Base-by-base conservation (phyloP, 352 stramenopile genomes). In the Globisporangium emineosum region DNA sequence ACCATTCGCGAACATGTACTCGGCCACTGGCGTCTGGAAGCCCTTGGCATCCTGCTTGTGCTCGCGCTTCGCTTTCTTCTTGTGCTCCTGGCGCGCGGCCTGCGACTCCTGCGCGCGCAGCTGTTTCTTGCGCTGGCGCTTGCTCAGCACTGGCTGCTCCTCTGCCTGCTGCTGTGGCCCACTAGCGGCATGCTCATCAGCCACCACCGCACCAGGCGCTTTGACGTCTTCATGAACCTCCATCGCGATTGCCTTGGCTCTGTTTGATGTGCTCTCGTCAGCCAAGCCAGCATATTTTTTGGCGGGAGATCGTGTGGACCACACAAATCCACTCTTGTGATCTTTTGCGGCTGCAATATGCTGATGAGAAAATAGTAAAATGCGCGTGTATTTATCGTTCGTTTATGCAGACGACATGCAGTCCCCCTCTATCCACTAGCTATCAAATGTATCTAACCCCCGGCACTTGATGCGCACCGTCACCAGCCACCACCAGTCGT, bases 1-100 rank as follows among this genome's bases (percentile, higher is more conserved):
- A 88, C 79, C 79, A 54, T 89, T 77, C 29, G 72, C 71, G 57
- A 93, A 78, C 0, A 67, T 77, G 62, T 93, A 91, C 62, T 88
- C 81, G 25, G 81, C 81, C 13, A 60, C 57, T 5, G 74, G 70
- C 10, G 74, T 70, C 12, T 75, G 69, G 50, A 79, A 76, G 43
- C 77, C 79, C 30, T 33, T 15, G 12, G 64, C 66, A 10, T 43
- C 51, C 12, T 63, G 49, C 63, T 85, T 87, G 63, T 73, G 64
- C 23, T 84, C 77, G 19, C 50, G 56, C 57, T 69, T 69, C 19
- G 29, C 9, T 5, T 52, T 61, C 49, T 60, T 64, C 49, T 27
- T 32, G 12, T 47, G 56, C 12, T 40, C 47, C 17, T 68, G 68
- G 45, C 76, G 71, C 27, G 35, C 62, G 15, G 35, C 55, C n/a